Conservation (phyloP, 257 asterid species). For the Solanum ossicruentum region DNA sequence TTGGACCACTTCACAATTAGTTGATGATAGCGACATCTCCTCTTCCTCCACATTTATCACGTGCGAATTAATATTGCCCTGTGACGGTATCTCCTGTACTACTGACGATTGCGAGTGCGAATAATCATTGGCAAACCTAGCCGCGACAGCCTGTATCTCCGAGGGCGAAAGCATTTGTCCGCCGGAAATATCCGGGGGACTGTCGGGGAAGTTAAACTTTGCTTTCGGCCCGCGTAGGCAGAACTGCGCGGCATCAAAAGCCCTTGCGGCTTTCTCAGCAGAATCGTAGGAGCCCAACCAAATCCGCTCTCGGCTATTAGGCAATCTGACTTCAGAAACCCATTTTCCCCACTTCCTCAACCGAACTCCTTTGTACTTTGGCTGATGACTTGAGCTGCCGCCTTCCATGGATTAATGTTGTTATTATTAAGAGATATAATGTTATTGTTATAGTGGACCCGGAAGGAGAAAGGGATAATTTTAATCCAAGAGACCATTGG, state of each 20-base stretch:
- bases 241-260: constrained; percentile 11
- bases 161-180: neutral
- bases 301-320: constrained; percentile 11
- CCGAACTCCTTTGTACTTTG: constrained; percentile 12
- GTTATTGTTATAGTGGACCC: neutral
- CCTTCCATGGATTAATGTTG: neutral
- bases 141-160: constrained; percentile 7
- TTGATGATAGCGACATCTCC: neutral
- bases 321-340: constrained; percentile 11
- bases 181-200: neutral
- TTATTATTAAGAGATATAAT: neutral
- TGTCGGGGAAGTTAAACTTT: constrained; percentile 7
- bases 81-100: neutral
- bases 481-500: neutral
- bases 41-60: neutral
- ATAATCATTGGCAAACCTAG: neutral
- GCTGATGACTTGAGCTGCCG: neutral
- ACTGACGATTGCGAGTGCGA: neutral
- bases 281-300: constrained; percentile 7
- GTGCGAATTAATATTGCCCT: neutral
- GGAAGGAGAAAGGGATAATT: neutral
- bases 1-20: neutral
- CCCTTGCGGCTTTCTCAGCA: constrained; percentile 15
- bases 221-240: constrained; percentile 13
- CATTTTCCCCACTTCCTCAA: constrained; percentile 14